A percentile compares a stretch with the other conserved stretches of the same genome.
These are phyloP conservation scores for Dryas drummondii DNA, from an alignment of 306 rosid genomes.

Conservation along the genomic window DNA sequence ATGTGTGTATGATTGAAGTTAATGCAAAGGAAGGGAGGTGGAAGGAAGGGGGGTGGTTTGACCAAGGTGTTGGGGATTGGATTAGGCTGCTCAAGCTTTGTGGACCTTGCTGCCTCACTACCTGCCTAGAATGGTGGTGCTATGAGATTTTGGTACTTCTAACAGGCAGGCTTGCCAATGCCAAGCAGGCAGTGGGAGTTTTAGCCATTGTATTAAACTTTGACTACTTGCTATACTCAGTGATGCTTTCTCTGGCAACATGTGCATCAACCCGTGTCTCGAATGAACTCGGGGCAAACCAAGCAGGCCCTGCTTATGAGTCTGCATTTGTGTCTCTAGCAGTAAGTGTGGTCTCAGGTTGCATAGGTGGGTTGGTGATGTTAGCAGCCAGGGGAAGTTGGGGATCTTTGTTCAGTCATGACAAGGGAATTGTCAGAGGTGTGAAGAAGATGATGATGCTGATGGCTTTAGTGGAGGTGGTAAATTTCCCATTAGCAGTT, in stretches of 20 bases:
- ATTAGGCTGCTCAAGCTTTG: slow-evolving; percentile 57
- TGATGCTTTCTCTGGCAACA: slow-evolving; percentile 69
- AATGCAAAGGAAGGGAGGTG: slow-evolving; percentile 32
- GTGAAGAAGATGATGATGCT: slow-evolving; percentile 72
- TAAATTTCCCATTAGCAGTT: slow-evolving; percentile 72
- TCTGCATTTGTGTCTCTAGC: slow-evolving; percentile 57
- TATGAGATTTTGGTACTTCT: slow-evolving; percentile 80
- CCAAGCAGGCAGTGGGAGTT: slow-evolving; percentile 56
- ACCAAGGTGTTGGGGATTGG: slow-evolving; percentile 63
- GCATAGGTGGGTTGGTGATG: slow-evolving; percentile 60
- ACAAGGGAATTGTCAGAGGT: slow-evolving; percentile 46
- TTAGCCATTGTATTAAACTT: slow-evolving; percentile 66
- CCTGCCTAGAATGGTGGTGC: slow-evolving; percentile 98
- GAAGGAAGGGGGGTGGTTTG: slow-evolving; percentile 81
- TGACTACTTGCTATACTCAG: slow-evolving; percentile 64
- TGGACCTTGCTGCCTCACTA: slow-evolving; percentile 81
- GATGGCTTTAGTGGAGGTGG: slow-evolving; percentile 74
- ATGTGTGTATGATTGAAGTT: slow-evolving; percentile 43
- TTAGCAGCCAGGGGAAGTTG: slow-evolving; percentile 68
- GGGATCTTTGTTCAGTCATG: slow-evolving; percentile 71
- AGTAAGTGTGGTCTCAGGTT: slow-evolving; percentile 41
- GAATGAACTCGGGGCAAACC: slow-evolving; percentile 71
- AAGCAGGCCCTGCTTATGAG: slow-evolving; percentile 38
- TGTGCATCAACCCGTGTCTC: slow-evolving; percentile 70
- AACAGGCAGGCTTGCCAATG: slow-evolving; percentile 64